Base-by-base conservation (phyloP, 2,329 filamentous ascomycete species). In the Neonectria ditissima region DNA sequence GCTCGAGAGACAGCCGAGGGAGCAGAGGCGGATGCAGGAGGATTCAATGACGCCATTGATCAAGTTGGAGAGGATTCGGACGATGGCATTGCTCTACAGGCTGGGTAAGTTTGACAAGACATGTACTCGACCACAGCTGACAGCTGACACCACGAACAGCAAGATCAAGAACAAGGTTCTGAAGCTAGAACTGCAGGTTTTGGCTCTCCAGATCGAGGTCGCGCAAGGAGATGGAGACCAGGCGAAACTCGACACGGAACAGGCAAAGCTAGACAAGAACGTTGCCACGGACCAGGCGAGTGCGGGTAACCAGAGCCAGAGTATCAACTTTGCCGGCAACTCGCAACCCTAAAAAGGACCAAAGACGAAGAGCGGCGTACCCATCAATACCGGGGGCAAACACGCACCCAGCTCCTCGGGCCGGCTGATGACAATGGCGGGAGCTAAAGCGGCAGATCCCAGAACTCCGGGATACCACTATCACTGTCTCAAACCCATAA, bases 81-180 rank as follows among this genome's bases (percentile, higher is more conserved):
- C 13, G 76, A 78, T 2, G 81, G 78, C 0, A 81, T 78, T 41
- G 82, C 83, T 11, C 78, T 87, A 16, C 78, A 85, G 76, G 80
- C 80, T 54, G 85, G 86, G 62, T 67, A 37, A 59, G 61, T 48
- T 16, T 20, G 28, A 20, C 24, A 16, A 14, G 10, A 4, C 20
- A 22, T 13, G 11, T 16, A 2, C 24, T 14, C 50, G 30, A 14
- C 55, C 32, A 56, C 37, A 22, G 2, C 8, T 14, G 28, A 2
- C 13, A 18, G 28, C 59, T 65, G 22, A 62, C 37, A 30, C 22
- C 14, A 18, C 4, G 2, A 34, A 45, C 28, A 67, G 62, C 69
- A 87, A 87, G 78, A 87, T 82, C 71, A 87, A 87, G 81, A 88
- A 87, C 79, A 87, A 87, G 79, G 84, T 88, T 24, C 76, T 87